These are phyloP conservation scores for Aspergillus melleus DNA, from an alignment of 2,329 filamentous ascomycete species.

Conservation along the genomic window DNA sequence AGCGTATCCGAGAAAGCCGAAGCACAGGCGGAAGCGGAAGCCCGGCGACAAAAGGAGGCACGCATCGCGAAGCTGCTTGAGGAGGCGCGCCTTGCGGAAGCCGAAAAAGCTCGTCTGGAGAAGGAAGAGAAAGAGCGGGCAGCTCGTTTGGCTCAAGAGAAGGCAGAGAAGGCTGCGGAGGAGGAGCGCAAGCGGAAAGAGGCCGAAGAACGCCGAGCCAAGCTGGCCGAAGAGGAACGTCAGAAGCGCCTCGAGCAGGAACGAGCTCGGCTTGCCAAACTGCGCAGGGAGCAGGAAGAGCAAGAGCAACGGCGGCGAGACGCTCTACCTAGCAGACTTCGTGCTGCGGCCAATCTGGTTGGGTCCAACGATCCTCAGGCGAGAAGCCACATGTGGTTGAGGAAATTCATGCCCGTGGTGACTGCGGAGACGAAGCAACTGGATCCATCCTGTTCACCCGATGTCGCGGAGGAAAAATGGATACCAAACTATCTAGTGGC, in stretches of 20 bases:
- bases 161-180: conserved; percentile 46
- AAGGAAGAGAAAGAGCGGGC: conserved; percentile 39
- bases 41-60: conserved; percentile 24
- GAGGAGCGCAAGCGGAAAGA: conserved; percentile 44
- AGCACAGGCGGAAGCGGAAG: conserved; percentile 22
- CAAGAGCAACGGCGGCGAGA: conserved; percentile 48
- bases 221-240: conserved; percentile 49
- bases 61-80: conserved; percentile 30
- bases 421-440: conserved; percentile 46
- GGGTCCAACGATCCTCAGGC: conserved; percentile 44
- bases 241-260: conserved; percentile 45
- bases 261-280: conserved; percentile 42
- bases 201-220: conserved; percentile 43
- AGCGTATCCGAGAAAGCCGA: conserved; percentile 25
- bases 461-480: conserved; percentile 47
- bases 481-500: conserved; percentile 52
- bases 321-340: conserved; percentile 47
- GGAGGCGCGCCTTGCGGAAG: conserved; percentile 31
- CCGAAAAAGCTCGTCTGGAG: conserved; percentile 31
- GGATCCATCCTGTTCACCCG: conserved; percentile 37
- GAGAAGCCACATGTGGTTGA: conserved; percentile 45
- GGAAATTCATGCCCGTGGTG: conserved; percentile 48
- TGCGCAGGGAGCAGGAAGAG: conserved; percentile 46
- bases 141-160: conserved; percentile 39
- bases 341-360: conserved; percentile 46